Base-by-base conservation (phyloP, 129 eudicot genomes). In the Artemisia annua region DNA sequence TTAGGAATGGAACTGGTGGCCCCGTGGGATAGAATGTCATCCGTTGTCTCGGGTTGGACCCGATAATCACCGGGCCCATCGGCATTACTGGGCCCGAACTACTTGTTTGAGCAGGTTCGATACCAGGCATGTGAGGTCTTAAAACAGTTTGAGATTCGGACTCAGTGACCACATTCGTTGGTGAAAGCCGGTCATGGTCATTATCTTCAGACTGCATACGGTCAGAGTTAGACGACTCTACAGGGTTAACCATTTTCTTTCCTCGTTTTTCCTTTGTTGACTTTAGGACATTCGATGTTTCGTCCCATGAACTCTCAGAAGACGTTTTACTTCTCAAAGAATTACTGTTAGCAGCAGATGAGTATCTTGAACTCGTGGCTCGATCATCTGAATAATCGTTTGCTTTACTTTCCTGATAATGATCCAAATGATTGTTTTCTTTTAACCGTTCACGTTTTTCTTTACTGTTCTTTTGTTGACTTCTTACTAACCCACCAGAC, bases 271-370 rank as follows among this genome's bases (percentile, higher is more conserved):
- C 96, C 70, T 81, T 87, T 4, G 84, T 73, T 68, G 87, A 76
- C 82, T 83, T 90, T n/a, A 85, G 54, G 48, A 54, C 72, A 32
- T 81, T 78, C 12, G 89, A 81, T 7, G 86, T 77, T 65, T 89
- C 98, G 70, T 94, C 99, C 97, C 91, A 86, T 11, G 97, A 94
- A 83, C 93, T 85, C 82, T 94, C 99, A 0, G 96, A 90, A 6
- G 99, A 88, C 2, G 97, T 85, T 82, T 78, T 90, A 80, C 97
- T 90, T 86, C 84, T 94, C 63, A 84, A 30, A 16, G 96, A 87
- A 74, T 80, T 85, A 73, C 89, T 75, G 50, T 75, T 86, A 75
- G 92, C 81, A 74, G 90, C 89, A 15, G 97, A 82, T 11, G 97
- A 88, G 76, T 84, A 81, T 76, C 93, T 83, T 5, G 93, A 83